Base-by-base conservation (phyloP, 2,329 filamentous ascomycete genomes). In the Ophidiomyces ophidiicola region DNA sequence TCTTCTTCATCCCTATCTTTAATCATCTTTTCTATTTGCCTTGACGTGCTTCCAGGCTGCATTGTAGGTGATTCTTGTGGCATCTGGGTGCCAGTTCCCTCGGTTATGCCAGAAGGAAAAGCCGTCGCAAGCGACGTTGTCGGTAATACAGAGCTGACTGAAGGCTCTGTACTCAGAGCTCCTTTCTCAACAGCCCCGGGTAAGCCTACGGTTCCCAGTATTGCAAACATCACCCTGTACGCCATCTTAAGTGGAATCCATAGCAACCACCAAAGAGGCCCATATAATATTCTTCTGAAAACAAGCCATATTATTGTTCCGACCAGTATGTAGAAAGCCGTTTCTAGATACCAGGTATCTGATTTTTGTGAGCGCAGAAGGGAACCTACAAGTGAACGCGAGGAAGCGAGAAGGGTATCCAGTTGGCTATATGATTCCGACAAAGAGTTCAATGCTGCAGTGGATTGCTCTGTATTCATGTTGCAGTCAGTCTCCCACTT, bases 341-440 rank as follows among this genome's bases (percentile, higher is more conserved):
- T 92, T 61, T 90, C 82, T 23, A 98, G 72, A 57, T 98, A 98
- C 90, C 90, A 98, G 2, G 87, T 94, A 57, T 98, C 90, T 48
- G 81, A 90, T 69, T 98, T 98, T 56, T 92, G 85, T 47, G 83
- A 90, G 45, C 76, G 76, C 32, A 96, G 65, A 32, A 98, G 67
- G 12, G 83, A 84, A 5, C 76, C 76, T 5, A 94, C 73, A 12
- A 98, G 67, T 40, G 78, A 78, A 47, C 75, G 73, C 32, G 82
- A 87, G 41, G 74, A 81, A 2, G 74, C 69, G 25, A 98, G 70
- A 54, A 94, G 71, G 8, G 74, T 74, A 51, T 88, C 84, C 4
- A 96, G 73, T 35, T 77, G 76, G 14, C 70, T 76, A 62, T 98
- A 98, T 25, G 76, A 80, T 51, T 92, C 81, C 3, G 80, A 76